Evolutionary conservation across 768 basidiomycete species (phyloP).

Genomic region (Rhodotorula paludigena): DNA sequence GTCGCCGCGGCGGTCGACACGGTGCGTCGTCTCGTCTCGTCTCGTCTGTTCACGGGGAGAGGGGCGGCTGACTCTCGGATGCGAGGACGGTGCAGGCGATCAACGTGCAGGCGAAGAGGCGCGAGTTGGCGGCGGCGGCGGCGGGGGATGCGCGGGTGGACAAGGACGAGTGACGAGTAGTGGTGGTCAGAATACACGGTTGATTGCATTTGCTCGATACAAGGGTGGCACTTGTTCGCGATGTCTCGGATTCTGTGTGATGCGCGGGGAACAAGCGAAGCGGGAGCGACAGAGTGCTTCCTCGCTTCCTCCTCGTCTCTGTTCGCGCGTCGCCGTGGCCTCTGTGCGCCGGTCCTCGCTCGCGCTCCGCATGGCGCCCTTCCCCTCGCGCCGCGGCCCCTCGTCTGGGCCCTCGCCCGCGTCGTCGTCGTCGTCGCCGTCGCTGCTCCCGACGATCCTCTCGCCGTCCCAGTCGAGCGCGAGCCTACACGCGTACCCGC

Average conservation of each 20-base stretch:
- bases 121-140: background rate
- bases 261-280: no score
- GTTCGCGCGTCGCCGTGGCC: no score
- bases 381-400: constrained; percentile 12
- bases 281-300: no score
- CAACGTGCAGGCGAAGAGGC: constrained; percentile 3
- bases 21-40: no score
- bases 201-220: no score
- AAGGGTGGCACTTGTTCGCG: no score
- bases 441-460: constrained; percentile 1
- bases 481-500: background rate
- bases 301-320: no score
- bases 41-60: no score
- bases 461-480: constrained; percentile 3
- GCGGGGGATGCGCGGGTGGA: background rate
- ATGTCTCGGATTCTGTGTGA: no score
- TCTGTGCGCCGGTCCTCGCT: background rate
- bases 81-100: no score
- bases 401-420: constrained; percentile 5
- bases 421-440: background rate
- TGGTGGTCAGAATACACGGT: background rate
- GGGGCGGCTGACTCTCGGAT: no score
- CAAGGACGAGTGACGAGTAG: background rate
- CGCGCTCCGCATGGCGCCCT: constrained; percentile 14
- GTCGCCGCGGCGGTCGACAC: constrained; percentile 1